Conservation (phyloP, 2,329 filamentous ascomycete genomes). For the Acrodontium crateriforme region DNA sequence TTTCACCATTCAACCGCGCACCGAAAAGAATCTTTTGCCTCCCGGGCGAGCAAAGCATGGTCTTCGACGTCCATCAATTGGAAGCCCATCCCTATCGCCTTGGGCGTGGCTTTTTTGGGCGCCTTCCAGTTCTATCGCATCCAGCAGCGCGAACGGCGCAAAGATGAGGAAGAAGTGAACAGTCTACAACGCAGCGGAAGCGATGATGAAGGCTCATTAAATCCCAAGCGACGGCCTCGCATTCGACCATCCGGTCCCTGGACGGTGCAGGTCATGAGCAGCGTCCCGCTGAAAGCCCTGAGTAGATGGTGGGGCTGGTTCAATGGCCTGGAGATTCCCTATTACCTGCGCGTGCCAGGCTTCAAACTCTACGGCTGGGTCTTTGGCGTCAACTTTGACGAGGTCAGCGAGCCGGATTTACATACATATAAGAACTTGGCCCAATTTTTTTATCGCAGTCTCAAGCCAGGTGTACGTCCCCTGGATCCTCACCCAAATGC, state of each 20-base stretch:
- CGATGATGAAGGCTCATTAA: slow-evolving; percentile 34
- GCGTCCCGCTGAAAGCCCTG: slow-evolving; percentile 76
- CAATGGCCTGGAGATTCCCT: slow-evolving; percentile 79
- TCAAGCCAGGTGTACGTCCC: slow-evolving; percentile 78
- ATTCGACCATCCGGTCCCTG: slow-evolving; percentile 77
- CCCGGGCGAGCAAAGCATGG: slow-evolving; percentile 44
- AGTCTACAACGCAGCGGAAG: slow-evolving; percentile 8
- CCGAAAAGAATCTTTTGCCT: slow-evolving; percentile 40
- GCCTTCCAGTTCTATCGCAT: slow-evolving; percentile 73
- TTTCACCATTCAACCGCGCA: neutral
- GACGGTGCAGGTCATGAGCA: slow-evolving; percentile 90
- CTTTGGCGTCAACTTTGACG: slow-evolving; percentile 81
- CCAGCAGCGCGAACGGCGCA: slow-evolving; percentile 34
- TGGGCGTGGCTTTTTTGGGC: slow-evolving; percentile 75
- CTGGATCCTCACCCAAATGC: slow-evolving; percentile 70
- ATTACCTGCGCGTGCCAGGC: slow-evolving; percentile 73
- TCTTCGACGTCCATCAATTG: slow-evolving; percentile 60
- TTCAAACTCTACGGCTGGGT: slow-evolving; percentile 85
- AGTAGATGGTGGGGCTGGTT: slow-evolving; percentile 82
- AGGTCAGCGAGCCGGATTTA: slow-evolving; percentile 78
- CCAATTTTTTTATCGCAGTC: slow-evolving; percentile 88
- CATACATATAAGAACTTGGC: slow-evolving; percentile 85
- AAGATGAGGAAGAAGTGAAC: slow-evolving; percentile 31
- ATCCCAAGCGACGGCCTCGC: slow-evolving; percentile 41
- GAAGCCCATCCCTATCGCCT: slow-evolving; percentile 78